Conservation (phyloP, 768 basidiomycete genomes). For the Russula dissimulans region DNA sequence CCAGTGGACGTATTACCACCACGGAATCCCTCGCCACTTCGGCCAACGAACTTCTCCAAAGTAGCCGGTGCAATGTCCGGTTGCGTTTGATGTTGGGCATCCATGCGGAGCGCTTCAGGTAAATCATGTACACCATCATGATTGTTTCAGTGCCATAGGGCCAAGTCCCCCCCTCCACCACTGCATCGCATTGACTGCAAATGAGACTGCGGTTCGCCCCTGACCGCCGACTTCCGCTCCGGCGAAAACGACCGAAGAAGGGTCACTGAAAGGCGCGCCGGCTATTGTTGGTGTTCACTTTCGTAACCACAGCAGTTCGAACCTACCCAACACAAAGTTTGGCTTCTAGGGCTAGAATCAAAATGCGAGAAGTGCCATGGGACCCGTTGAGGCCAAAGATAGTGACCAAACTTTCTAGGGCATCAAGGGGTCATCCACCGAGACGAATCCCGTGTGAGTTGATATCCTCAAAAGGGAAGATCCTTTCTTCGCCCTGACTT, state of each 20-base stretch:
- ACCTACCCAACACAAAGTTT: background rate
- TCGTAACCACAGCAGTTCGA: background rate
- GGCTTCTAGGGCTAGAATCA: background rate
- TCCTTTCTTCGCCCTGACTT: conserved; percentile 34
- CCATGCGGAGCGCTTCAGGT: too few species aligned
- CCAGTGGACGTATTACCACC: too few species aligned
- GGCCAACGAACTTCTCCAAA: background rate
- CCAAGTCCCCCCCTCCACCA: too few species aligned
- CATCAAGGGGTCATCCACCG: background rate
- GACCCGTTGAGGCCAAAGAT: background rate
- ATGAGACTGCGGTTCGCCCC: background rate
- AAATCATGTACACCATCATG: too few species aligned
- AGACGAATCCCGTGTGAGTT: background rate
- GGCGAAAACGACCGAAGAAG: background rate
- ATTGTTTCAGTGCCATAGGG: too few species aligned
- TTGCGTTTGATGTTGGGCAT: too few species aligned
- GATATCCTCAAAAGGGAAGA: conserved; percentile 58
- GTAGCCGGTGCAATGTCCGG: too few species aligned
- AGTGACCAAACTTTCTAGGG: background rate
- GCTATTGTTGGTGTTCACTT: too few species aligned
- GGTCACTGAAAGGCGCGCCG: background rate
- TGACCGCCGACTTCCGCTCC: background rate
- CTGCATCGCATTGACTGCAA: too few species aligned
- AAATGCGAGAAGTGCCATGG: background rate
- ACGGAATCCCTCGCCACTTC: background rate